Evolutionary conservation across 306 rosid genomes (phyloP), one percentile per base, ranked within the genome.

Genomic region (Morella rubra): DNA sequence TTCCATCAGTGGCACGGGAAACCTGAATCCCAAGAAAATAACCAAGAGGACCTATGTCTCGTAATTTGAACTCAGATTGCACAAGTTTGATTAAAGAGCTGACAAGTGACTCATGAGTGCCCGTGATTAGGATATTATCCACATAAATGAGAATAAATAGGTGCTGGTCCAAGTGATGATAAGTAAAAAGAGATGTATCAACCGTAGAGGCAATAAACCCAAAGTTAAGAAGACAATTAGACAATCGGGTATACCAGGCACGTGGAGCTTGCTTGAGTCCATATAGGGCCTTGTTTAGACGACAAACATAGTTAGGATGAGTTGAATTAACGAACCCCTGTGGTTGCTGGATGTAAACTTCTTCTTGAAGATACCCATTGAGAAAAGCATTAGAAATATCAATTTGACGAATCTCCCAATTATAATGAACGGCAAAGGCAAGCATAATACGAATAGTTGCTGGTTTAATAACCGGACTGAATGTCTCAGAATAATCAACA

Each of bases 351-450:
- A 75, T 47, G 37, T n/a, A 62, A 0, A 75, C 72, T 0, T 44
- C 61, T 32, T 75, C 59, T 9, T 9, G 5, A 0, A 75, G 19
- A 8, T 1, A 5, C 1, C 19, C 61, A n/a, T 45, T 15, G 5
- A 74, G 50, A 27, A 74, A 74, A 6, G 71, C 27, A 22, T 59
- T 74, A 22, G 46, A 56, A 3, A 74, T 45, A 42, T 73, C 52
- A 11, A 55, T 4, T 15, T 73, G 42, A 3, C 18, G 22, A 9
- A 54, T 37, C 8, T 18, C 6, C 67, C 76, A 73, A 15, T 10
- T 19, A 37, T 3, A 8, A 1, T 16, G 1, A 0, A 20, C 10
- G 2, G 16, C 77, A 10, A 74, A 1, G 5, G 10, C 5, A 2
- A 74, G 20, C 1, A 59, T 6, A 5, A 59, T 8, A 0, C 45